Conservation (phyloP, 2,329 filamentous ascomycete species). For the Penicillium freii region DNA sequence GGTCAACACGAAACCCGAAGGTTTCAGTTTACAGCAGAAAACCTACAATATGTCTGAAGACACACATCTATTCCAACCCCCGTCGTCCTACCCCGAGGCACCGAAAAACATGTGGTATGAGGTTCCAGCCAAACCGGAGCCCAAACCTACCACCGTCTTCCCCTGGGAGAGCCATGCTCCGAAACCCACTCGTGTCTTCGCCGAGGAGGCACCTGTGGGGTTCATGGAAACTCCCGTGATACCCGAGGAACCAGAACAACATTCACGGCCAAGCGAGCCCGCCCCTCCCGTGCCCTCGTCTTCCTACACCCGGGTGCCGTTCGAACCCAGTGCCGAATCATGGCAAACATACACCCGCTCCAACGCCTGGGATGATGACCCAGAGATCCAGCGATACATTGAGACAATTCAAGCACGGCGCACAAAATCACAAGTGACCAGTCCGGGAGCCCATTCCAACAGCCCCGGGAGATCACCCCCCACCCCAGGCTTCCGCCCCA, state of each 20-base stretch:
- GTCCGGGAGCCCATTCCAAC: constrained; percentile 10
- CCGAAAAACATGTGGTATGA: constrained; percentile 87
- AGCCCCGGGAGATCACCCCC: constrained; percentile 13
- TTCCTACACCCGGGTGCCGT: constrained; percentile 10
- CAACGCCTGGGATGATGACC: constrained; percentile 93
- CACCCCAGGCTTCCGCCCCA: constrained; percentile 44
- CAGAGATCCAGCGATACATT: constrained; percentile 84
- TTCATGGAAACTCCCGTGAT: neutral
- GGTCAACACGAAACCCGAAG: constrained; percentile 73
- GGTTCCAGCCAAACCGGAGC: constrained; percentile 62
- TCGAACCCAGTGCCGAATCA: constrained; percentile 46
- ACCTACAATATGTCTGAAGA: constrained; percentile 83
- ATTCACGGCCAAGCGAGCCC: neutral
- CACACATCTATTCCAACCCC: constrained; percentile 71
- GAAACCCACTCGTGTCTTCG: constrained; percentile 54
- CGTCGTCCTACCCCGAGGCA: constrained; percentile 73
- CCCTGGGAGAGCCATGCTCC: constrained; percentile 79
- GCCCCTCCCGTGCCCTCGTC: neutral
- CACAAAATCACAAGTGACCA: constrained; percentile 48
- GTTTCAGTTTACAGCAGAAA: constrained; percentile 73
- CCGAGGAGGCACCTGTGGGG: constrained; percentile 24
- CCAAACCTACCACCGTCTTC: constrained; percentile 69
- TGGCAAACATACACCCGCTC: constrained; percentile 72
- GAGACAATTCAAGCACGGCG: constrained; percentile 68
- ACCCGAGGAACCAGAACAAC: neutral